These are phyloP conservation scores for Pseudomassariella vexata DNA, from an alignment of 2,329 filamentous ascomycete genomes.

Conservation along the genomic window DNA sequence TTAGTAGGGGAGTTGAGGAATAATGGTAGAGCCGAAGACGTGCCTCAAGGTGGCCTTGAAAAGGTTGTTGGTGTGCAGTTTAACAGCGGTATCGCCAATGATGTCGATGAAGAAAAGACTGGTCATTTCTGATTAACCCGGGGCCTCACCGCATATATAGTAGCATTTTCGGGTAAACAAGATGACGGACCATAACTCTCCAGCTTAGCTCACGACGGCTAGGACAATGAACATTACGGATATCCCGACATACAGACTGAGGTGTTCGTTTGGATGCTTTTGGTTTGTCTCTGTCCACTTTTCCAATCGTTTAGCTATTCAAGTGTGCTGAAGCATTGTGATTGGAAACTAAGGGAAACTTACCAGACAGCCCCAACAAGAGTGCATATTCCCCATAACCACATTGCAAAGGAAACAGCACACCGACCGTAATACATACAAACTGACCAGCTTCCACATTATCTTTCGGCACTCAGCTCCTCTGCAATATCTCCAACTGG, in stretches of 20 bases:
- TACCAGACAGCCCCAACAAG: neutral
- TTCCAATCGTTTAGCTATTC: constrained; percentile 1
- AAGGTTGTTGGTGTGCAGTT: constrained; percentile 3
- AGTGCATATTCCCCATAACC: neutral
- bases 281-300: constrained; percentile 11
- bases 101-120: constrained; percentile 3
- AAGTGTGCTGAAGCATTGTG: too few relatives aligned
- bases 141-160: too few relatives aligned
- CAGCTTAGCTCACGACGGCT: neutral
- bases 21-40: too few relatives aligned
- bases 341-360: too few relatives aligned
- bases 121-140: too few relatives aligned
- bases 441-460: constrained; percentile 2
- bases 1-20: constrained; percentile 1
- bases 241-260: constrained; percentile 17
- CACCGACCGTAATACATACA: constrained; percentile 2
- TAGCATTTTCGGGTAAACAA: neutral
- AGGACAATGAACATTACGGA: constrained; percentile 9
- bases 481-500: too few relatives aligned
- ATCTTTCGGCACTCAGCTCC: too few relatives aligned
- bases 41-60: constrained; percentile 2
- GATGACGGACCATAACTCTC: constrained; percentile 3
- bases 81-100: constrained; percentile 1
- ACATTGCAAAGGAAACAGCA: neutral
- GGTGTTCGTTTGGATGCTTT: constrained; percentile 3